These are phyloP conservation scores for Castanopsis chinensis DNA, from an alignment of 306 rosid genomes.

Conservation along the genomic window DNA sequence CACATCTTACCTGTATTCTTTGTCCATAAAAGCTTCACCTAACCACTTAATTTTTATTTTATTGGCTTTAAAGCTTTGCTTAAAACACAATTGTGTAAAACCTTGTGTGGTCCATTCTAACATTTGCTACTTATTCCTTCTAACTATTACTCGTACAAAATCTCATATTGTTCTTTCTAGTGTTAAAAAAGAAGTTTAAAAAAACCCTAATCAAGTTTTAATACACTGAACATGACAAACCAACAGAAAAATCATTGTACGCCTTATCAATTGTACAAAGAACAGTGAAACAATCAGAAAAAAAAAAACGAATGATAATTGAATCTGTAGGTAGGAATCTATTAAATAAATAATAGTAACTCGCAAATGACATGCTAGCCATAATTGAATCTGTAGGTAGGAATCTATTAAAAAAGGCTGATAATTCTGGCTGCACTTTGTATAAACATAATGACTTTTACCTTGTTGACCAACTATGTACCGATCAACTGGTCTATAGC, in stretches of 20 bases:
- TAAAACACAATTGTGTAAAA: conserved; percentile 33
- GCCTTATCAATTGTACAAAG: neutral
- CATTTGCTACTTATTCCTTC: conserved; percentile 28
- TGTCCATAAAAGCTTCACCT: conserved; percentile 51
- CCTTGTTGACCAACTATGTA: conserved; percentile 25
- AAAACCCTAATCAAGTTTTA: neutral
- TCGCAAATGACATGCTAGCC: neutral
- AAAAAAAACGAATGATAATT: too few relatives aligned
- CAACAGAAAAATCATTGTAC: neutral
- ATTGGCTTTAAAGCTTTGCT: conserved; percentile 41
- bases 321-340: too few relatives aligned
- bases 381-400: conserved; percentile 38
- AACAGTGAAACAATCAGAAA: neutral
- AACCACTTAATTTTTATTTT: conserved; percentile 34
- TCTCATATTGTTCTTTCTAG: neutral
- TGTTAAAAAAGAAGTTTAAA: neutral
- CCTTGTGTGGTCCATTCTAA: conserved; percentile 52
- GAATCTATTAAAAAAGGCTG: conserved; percentile 33
- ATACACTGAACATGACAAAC: neutral
- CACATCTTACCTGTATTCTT: conserved; percentile 33
- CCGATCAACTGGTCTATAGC: conserved; percentile 28
- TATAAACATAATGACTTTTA: neutral
- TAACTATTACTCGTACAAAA: conserved; percentile 6
- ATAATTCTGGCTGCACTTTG: neutral
- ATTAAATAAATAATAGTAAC: neutral